Conservation (phyloP, 1,284 basidiomycete genomes). For the Calocybe gambosa region DNA sequence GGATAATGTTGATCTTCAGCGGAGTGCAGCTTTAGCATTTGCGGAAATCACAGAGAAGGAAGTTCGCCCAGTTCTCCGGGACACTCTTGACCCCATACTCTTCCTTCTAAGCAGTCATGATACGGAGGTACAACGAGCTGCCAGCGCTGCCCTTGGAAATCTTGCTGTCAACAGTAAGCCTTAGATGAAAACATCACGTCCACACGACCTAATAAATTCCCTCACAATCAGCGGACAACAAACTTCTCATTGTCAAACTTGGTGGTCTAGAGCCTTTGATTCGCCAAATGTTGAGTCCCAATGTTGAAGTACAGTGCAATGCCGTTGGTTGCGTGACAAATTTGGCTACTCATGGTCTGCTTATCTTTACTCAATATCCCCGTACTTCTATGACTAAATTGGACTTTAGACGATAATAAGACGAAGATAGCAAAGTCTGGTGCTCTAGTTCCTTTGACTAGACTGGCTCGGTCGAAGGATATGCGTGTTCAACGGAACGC, state of each 20-base stretch:
- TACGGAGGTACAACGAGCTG: conserved; percentile 97
- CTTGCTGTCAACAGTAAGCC: conserved; percentile 94
- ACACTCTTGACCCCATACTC: conserved; percentile 97
- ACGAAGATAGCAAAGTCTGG: conserved; percentile 99
- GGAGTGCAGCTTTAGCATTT: conserved; percentile 96
- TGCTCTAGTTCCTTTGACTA: conserved; percentile 92
- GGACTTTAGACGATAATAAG: conserved; percentile 89
- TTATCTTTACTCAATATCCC: conserved; percentile 4
- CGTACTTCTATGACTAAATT: conserved; percentile 11
- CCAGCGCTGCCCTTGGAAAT: conserved; percentile 97
- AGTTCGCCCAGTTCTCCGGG: conserved; percentile 92
- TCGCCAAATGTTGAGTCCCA: conserved; percentile 98
- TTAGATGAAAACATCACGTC: neutral
- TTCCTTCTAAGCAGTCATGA: conserved; percentile 98
- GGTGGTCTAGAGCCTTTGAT: conserved; percentile 98
- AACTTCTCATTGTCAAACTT: conserved; percentile 96
- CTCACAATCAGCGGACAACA: conserved; percentile 83
- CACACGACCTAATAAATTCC: neutral
- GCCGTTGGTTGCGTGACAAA: conserved; percentile 99
- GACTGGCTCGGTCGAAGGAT: conserved; percentile 96
- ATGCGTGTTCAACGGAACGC: conserved; percentile 99
- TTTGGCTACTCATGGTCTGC: conserved; percentile 91
- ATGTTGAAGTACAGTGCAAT: conserved; percentile 99
- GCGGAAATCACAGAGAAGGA: conserved; percentile 99
- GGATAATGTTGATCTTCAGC: conserved; percentile 98